Evolutionary conservation across 805 yeast species (phyloP).

Genomic region (Candida ficus): DNA sequence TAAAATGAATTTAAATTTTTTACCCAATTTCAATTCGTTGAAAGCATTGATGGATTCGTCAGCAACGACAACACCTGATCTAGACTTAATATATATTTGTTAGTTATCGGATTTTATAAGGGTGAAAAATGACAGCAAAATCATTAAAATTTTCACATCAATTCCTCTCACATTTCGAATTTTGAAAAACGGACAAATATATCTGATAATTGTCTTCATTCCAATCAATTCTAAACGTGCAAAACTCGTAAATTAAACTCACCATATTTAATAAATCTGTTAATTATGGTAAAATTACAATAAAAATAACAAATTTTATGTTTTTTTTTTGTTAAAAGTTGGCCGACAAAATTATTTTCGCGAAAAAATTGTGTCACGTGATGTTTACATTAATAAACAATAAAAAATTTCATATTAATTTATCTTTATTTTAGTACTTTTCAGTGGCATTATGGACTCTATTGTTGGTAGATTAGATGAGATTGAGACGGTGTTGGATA

Average conservation of each 20-base stretch:
- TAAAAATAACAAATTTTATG: too few relatives aligned
- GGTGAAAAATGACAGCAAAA: background rate
- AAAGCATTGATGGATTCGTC: conserved; percentile 92
- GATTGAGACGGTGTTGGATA: background rate
- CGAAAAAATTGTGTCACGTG: background rate
- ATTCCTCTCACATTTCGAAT: background rate
- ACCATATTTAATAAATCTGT: conserved; percentile 5
- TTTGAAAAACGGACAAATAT: too few relatives aligned
- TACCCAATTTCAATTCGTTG: conserved; percentile 93
- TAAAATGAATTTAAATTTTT: conserved; percentile 78
- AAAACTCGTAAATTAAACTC: background rate
- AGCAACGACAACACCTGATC: conserved; percentile 65
- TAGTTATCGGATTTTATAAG: background rate
- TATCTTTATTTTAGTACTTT: too few relatives aligned
- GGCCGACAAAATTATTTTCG: too few relatives aligned
- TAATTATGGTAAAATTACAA: too few relatives aligned
- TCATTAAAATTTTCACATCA: background rate
- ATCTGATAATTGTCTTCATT: too few relatives aligned
- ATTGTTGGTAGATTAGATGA: background rate
- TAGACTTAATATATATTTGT: conserved; percentile 14
- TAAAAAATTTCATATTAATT: too few relatives aligned
- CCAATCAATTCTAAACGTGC: too few relatives aligned
- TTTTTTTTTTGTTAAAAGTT: too few relatives aligned
- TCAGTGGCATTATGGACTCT: background rate
- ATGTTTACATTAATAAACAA: too few relatives aligned